Evolutionary conservation across 75 land plant species (phyloP).

Genomic region (Selaginella moellendorffii): DNA sequence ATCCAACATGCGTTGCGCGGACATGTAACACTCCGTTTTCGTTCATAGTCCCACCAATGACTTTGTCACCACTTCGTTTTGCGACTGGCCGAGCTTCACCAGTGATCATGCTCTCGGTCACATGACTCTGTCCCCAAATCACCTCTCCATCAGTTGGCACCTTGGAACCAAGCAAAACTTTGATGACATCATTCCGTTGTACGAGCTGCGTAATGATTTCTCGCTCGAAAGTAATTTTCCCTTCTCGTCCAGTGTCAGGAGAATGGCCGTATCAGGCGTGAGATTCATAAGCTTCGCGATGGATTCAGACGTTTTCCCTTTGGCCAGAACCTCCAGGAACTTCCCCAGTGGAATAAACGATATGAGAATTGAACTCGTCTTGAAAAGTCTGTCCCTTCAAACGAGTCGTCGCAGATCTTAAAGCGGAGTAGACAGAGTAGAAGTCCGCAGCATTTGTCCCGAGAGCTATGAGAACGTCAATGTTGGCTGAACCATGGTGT

Average conservation of each 20-base stretch:
- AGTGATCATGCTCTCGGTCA: too few species aligned
- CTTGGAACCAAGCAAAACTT: constrained; percentile 65
- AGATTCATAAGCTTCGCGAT: too few species aligned
- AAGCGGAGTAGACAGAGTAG: constrained; percentile 55
- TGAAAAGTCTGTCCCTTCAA: too few species aligned
- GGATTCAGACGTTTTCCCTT: constrained; percentile 59
- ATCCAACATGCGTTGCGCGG: constrained; percentile 71
- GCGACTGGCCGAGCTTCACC: too few species aligned
- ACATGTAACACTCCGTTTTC: constrained; percentile 55
- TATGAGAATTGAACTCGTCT: too few species aligned
- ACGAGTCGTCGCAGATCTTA: constrained; percentile 49
- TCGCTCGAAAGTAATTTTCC: constrained; percentile 32
- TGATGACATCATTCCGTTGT: constrained; percentile 71
- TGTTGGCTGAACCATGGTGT: too few species aligned
- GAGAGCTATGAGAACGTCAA: too few species aligned
- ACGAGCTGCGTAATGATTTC: constrained; percentile 52
- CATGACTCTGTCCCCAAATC: too few species aligned
- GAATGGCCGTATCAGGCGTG: constrained; percentile 46
- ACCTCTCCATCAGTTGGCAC: constrained; percentile 77
- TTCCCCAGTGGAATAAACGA: too few species aligned
- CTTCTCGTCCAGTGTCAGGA: constrained; percentile 35
- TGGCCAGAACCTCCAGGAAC: too few species aligned
- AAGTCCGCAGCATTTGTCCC: constrained; percentile 90
- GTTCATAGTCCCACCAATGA: too few species aligned
- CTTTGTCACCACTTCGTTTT: too few species aligned